These are phyloP conservation scores for Hyaloperonospora arabidopsidis DNA, from an alignment of 352 stramenopile species.

Conservation along the genomic window DNA sequence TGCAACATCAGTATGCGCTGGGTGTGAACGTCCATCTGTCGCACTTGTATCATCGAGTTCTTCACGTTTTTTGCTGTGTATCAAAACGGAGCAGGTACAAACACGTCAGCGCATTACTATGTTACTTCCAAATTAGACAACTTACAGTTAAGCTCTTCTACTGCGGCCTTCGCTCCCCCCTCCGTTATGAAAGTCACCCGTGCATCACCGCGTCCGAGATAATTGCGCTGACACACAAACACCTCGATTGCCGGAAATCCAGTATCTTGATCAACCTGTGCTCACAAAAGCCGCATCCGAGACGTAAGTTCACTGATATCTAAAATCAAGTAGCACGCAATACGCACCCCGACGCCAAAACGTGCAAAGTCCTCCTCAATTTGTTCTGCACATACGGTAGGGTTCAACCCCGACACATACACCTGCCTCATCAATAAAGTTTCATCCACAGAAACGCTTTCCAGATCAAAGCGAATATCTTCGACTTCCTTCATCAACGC, in stretches of 20 bases:
- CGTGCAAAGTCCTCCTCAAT: slow-evolving; percentile 46
- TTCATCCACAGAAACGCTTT: slow-evolving; percentile 34
- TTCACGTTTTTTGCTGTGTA: slow-evolving; percentile 47
- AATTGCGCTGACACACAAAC: slow-evolving; percentile 44
- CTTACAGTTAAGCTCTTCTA: slow-evolving; percentile 52
- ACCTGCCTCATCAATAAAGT: slow-evolving; percentile 33
- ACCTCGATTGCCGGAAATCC: slow-evolving; percentile 46
- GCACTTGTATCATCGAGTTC: slow-evolving; percentile 48
- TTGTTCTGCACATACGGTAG: slow-evolving; percentile 31
- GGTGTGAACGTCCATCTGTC: slow-evolving; percentile 36
- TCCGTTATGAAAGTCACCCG: slow-evolving; percentile 38
- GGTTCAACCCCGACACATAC: slow-evolving; percentile 54
- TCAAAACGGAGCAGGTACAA: background rate
- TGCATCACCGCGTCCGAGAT: slow-evolving; percentile 44
- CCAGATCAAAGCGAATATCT: slow-evolving; percentile 53
- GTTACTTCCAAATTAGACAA: slow-evolving; percentile 1
- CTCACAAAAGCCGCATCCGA: slow-evolving; percentile 1
- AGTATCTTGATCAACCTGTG: slow-evolving; percentile 38
- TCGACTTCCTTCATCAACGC: slow-evolving; percentile 19
- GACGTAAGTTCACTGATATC: slow-evolving; percentile 1
- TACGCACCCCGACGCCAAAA: slow-evolving; percentile 50
- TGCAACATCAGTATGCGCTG: slow-evolving; percentile 41
- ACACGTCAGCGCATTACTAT: background rate
- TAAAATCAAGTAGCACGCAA: background rate
- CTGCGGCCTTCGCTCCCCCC: slow-evolving; percentile 32